These are phyloP conservation scores for Aspergillus nidulans DNA, from an alignment of 495 filamentous ascomycete genomes.

Conservation along the genomic window DNA sequence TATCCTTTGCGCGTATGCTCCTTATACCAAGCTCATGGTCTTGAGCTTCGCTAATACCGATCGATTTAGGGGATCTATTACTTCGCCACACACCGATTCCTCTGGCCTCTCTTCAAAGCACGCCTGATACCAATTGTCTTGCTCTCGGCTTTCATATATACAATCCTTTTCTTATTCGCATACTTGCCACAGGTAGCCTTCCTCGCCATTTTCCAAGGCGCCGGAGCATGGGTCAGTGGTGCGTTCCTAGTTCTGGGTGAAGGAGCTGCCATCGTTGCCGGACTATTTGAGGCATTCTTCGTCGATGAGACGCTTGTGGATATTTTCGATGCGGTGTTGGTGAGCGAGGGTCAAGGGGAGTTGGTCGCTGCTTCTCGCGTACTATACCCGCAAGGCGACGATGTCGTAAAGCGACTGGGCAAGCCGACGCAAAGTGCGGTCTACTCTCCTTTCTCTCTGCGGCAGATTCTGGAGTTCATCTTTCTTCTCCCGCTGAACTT, in stretches of 20 bases:
- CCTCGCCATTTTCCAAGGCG: conserved; percentile 58
- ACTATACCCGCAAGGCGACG: conserved; percentile 47
- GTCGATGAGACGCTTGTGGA: conserved; percentile 66
- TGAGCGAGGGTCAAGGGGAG: conserved; percentile 55
- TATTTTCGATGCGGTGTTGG: conserved; percentile 60
- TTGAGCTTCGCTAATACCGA: not conserved
- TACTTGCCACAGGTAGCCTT: conserved; percentile 62
- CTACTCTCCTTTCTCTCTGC: conserved; percentile 64
- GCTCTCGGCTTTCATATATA: conserved; percentile 56
- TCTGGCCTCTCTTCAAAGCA: conserved; percentile 58
- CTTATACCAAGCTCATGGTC: not conserved
- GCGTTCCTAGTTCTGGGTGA: conserved; percentile 64
- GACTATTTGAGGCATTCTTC: conserved; percentile 64
- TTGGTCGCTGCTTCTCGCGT: conserved; percentile 52
- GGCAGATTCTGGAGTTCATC: conserved; percentile 76
- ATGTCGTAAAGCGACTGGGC: conserved; percentile 54
- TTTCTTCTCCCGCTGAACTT: conserved; percentile 63
- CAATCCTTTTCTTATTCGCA: conserved; percentile 57
- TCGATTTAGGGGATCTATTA: conserved; percentile 53
- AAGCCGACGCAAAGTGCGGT: conserved; percentile 53
- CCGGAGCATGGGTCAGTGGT: conserved; percentile 57
- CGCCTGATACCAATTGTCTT: conserved; percentile 56
- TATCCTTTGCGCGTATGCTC: conserved; percentile 50
- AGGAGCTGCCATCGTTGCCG: conserved; percentile 54
- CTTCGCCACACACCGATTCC: conserved; percentile 54